These are phyloP conservation scores for Monilinia vaccinii-corymbosi DNA, from an alignment of 2,329 filamentous ascomycete genomes.

Conservation along the genomic window DNA sequence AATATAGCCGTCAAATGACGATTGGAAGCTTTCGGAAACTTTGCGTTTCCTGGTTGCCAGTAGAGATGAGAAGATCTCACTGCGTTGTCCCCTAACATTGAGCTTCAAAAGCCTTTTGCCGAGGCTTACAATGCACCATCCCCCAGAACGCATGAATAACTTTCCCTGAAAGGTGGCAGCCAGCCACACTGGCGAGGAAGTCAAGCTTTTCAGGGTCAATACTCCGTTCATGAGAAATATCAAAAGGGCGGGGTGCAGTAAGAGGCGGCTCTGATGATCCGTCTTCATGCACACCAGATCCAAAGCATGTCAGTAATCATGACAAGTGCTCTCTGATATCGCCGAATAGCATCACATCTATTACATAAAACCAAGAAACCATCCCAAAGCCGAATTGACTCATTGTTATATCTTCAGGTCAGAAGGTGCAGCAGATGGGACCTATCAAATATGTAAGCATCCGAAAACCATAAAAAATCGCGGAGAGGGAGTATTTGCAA, in stretches of 20 bases:
- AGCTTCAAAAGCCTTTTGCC: background rate
- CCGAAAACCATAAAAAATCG: background rate
- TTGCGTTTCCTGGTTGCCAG: background rate
- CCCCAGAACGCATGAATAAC: background rate
- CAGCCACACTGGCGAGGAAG: background rate
- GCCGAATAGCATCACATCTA: slow-evolving; percentile 3
- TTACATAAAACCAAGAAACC: background rate
- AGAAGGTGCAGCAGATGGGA: background rate
- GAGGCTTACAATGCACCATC: background rate
- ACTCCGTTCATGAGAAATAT: background rate
- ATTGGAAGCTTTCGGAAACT: slow-evolving; percentile 1
- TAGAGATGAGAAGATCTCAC: background rate
- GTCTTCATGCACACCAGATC: slow-evolving; percentile 4
- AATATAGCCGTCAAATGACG: background rate
- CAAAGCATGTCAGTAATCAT: background rate
- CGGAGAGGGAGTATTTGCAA: background rate
- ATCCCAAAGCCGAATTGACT: background rate
- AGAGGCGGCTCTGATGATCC: slow-evolving; percentile 1
- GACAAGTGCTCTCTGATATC: background rate
- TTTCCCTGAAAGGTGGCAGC: background rate
- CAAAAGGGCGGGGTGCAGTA: background rate
- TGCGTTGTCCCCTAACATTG: background rate
- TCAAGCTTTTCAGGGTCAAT: slow-evolving; percentile 3
- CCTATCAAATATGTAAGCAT: background rate
- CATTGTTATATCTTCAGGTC: background rate